Percentiles rank a stretch among this genome's conserved stretches.
Conservation (phyloP, 805 yeast genomes). For the Saturnispora besseyi region DNA sequence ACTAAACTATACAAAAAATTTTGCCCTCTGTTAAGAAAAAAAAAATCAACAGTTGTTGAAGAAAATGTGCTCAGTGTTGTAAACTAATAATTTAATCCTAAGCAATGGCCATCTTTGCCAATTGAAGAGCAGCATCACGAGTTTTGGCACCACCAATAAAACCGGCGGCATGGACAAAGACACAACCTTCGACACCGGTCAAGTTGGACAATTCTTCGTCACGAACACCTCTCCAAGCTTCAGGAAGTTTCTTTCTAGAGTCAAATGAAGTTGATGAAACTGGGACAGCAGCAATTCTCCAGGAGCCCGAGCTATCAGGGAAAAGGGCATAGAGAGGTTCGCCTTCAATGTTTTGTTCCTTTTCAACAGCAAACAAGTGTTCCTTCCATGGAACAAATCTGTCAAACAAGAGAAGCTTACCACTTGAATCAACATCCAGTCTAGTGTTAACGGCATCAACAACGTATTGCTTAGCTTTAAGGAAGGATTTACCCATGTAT, state of each 20-base stretch:
- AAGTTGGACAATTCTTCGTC: slow-evolving; percentile 69
- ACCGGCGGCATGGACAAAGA: slow-evolving; percentile 93
- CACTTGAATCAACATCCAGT: slow-evolving; percentile 51
- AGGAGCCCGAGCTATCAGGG: slow-evolving; percentile 57
- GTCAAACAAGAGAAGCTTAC: slow-evolving; percentile 66
- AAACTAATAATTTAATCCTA: not conserved
- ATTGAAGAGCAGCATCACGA: slow-evolving; percentile 62
- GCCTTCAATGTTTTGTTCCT: slow-evolving; percentile 44
- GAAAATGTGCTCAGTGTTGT: not conserved
- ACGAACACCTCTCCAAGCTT: slow-evolving; percentile 90
- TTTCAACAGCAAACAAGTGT: slow-evolving; percentile 71
- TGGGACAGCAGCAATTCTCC: slow-evolving; percentile 94
- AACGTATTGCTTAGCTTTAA: slow-evolving; percentile 80
- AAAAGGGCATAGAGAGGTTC: slow-evolving; percentile 69
- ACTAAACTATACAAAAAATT: no score
- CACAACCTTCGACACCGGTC: slow-evolving; percentile 79
- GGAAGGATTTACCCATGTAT: slow-evolving; percentile 76
- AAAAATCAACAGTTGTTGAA: not conserved
- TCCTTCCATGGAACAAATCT: slow-evolving; percentile 93
- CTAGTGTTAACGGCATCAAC: slow-evolving; percentile 59
- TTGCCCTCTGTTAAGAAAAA: no score
- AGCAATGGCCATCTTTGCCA: slow-evolving; percentile 42
- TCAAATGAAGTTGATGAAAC: slow-evolving; percentile 68
- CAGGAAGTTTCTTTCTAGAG: slow-evolving; percentile 82
- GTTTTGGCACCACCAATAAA: slow-evolving; percentile 92